Evolutionary conservation across 257 asterid species (phyloP), one percentile per base, ranked within the genome.

Genomic region (Solanum ossicruentum): DNA sequence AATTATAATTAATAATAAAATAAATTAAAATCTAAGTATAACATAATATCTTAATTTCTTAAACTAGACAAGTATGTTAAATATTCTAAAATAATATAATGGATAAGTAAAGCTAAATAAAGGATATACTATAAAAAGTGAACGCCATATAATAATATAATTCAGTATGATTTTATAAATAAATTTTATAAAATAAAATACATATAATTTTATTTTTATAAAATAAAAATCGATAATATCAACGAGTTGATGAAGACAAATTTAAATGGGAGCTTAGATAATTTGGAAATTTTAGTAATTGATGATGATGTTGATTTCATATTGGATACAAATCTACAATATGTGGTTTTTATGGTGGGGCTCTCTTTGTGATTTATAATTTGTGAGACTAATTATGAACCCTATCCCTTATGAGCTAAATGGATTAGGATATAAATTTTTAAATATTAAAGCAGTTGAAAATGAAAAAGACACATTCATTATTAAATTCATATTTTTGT

Each of bases 361-460:
- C 81, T 3, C 18, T 58, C 17, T 6, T 15, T 7, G 21, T 23
- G 45, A 75, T 21, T 15, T 15, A 21, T 73, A n/a, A 65, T 21
- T 75, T 49, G 82, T 75, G 82, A 49, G 82, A 75, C 82, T 75
- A 75, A 49, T 75, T 49, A 75, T 75, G 82, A 23, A 21, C 0
- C 6, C 41, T 1, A 6, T 32, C 3, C 36, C 26, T 63, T 12
- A 26, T 26, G 20, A 63, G 18, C 18, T 63, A 63, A 63, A 23
- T 26, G 71, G 6, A 10, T 26, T 26, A 23, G 18, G 20, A 23
- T 63, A 26, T 17, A 23, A 12, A 23, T 23, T 63, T 23, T 12
- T 6, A 23, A 63, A 23, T 63, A 63, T 63, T 63, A 26, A 23
- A 63, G 70, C 18, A 63, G 20, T 6, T 60, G 15, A 28, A 60